Conservation (phyloP, 83 land plant species). For the Picea abies region DNA sequence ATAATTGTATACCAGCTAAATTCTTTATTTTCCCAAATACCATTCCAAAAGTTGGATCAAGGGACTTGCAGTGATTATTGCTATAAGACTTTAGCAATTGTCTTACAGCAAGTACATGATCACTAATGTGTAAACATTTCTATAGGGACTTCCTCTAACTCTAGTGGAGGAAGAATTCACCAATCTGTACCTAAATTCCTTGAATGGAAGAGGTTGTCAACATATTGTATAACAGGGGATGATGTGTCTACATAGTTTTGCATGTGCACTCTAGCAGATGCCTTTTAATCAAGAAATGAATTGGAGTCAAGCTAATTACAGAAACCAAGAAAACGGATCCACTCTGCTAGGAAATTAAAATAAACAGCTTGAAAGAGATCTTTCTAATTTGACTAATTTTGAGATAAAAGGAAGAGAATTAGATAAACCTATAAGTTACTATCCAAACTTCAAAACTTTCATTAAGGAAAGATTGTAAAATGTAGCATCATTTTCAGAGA, state of each 20-base stretch:
- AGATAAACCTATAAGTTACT: no score
- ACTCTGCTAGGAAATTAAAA: not conserved
- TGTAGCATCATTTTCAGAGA: no score
- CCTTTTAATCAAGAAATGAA: slow-evolving; percentile 36
- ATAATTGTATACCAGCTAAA: no score
- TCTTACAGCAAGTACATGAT: no score
- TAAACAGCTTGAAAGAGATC: not conserved
- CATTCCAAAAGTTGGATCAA: no score
- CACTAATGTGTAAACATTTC: no score
- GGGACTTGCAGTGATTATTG: no score
- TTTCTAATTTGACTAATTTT: not conserved
- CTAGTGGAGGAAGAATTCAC: slow-evolving; percentile 34
- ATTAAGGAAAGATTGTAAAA: no score
- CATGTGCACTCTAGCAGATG: slow-evolving; percentile 67
- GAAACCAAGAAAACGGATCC: not conserved
- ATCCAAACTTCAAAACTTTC: no score
- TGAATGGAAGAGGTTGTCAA: slow-evolving; percentile 59
- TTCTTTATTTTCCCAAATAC: no score
- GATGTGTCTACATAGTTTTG: slow-evolving; percentile 53
- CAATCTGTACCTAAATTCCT: slow-evolving; percentile 73
- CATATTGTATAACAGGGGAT: slow-evolving; percentile 59
- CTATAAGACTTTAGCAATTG: no score
- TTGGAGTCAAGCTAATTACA: slow-evolving; percentile 14
- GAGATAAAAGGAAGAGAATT: no score
- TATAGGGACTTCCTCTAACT: not conserved